These are phyloP conservation scores for Lepiota venenata DNA, from an alignment of 768 basidiomycete species.

Conservation along the genomic window DNA sequence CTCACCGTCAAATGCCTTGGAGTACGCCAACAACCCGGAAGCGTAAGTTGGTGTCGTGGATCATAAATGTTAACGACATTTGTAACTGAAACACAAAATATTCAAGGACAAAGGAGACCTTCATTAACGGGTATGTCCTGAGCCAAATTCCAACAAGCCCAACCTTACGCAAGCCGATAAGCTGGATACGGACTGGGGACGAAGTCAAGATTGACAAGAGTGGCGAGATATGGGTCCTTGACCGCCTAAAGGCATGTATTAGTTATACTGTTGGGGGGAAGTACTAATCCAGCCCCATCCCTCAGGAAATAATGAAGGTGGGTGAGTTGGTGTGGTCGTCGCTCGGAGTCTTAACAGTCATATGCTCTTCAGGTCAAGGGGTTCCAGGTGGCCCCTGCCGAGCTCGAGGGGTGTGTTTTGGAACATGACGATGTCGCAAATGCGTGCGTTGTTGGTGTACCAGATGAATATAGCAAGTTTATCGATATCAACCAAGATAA, in stretches of 20 bases:
- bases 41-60: constrained; percentile 42
- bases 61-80: not conserved
- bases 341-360: constrained; percentile 12
- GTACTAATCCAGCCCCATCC: not conserved
- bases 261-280: not conserved
- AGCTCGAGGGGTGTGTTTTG: constrained; percentile 65
- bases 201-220: constrained; percentile 53
- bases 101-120: constrained; percentile 62
- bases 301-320: constrained; percentile 46
- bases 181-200: constrained; percentile 71
- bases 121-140: constrained; percentile 53
- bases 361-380: constrained; percentile 55
- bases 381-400: constrained; percentile 74
- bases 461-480: constrained; percentile 57
- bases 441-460: constrained; percentile 61
- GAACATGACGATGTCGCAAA: constrained; percentile 58
- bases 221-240: constrained; percentile 56
- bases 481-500: not conserved
- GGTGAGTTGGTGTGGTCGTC: not conserved
- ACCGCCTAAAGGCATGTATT: constrained; percentile 52
- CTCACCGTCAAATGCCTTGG: constrained; percentile 50
- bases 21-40: constrained; percentile 55
- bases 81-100: not conserved
- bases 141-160: not conserved
- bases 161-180: constrained; percentile 20